Evolutionary conservation across 495 filamentous ascomycete genomes (phyloP).

Genomic region (Tuber melanosporum): DNA sequence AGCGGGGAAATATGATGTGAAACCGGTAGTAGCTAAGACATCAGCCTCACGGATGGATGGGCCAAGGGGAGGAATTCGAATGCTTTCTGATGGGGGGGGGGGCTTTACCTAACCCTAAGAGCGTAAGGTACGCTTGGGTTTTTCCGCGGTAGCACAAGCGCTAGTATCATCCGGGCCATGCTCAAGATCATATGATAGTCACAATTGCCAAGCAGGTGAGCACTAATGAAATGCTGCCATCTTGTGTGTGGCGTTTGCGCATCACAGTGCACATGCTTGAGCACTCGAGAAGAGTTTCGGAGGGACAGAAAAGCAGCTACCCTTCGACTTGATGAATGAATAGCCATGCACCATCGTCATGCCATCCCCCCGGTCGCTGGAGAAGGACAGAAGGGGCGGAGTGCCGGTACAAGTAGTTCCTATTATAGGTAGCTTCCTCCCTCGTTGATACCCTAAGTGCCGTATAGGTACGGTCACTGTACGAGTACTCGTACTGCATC

Average conservation of each 20-base stretch:
- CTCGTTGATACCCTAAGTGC: neutral
- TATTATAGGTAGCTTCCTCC: neutral
- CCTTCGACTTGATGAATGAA: neutral
- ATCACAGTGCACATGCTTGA: neutral
- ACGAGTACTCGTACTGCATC: neutral
- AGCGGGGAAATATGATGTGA: neutral
- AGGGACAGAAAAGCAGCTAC: neutral
- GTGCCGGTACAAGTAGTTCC: neutral
- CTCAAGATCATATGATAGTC: neutral
- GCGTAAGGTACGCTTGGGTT: neutral
- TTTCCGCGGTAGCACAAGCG: neutral
- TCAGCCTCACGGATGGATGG: neutral
- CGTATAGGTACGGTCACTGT: neutral
- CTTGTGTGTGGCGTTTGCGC: neutral
- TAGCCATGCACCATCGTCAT: neutral
- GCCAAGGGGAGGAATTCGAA: neutral
- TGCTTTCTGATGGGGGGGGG: neutral
- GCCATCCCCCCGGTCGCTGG: neutral
- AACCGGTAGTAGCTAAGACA: neutral
- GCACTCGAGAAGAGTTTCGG: neutral
- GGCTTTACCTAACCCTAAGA: neutral
- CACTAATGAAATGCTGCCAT: neutral
- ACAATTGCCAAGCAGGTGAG: neutral
- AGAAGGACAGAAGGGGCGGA: neutral
- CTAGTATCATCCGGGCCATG: neutral